Evolutionary conservation across 2,329 filamentous ascomycete genomes (phyloP), one percentile per base, ranked within the genome.

Genomic region (Raffaelea ambrosiae): DNA sequence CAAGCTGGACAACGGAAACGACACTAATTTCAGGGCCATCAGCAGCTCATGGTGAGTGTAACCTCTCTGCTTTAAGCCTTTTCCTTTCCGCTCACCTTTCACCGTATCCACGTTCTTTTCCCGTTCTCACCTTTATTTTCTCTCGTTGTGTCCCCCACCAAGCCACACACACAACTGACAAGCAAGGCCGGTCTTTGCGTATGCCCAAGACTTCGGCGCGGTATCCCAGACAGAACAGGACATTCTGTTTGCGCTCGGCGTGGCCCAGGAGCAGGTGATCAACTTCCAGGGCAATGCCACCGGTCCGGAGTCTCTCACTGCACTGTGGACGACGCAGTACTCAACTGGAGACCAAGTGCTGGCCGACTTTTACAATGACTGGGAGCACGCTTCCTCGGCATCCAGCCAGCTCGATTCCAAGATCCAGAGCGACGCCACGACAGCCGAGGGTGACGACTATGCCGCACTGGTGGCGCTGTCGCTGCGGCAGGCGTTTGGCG

Each of bases 401-500:
- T 79, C 84, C 2, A 65, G 69, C 14, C 74, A 77, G 23, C 84
- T 93, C 53, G 88, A 89, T 22, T 65, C 50, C 26, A 79, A 85
- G 62, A 80, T 90, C 3, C 81, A 83, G 49, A 60, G 68, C 4
- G 85, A 87, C 59, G 78, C 81, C 2, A 71, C 79, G 40, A 70
- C 77, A 11, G 87, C 80, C 3, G 87, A 78, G 1, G 85, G 86
- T 1, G 71, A 82, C 43, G 82, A 87, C 59, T 91, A 91, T 57
- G 74, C 82, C 13, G 81, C 84, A 49, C 83, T 91, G 48, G 85
- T 87, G 9, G 82, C 83, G 1, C 74, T 95, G 22, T 83, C 81
- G 40, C 84, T 88, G n/a, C 80, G 88, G 40, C 89, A 95, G 63
- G 79, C 83, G 1, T 83, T 94, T 65, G 89, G 83, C 14, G 86